Base-by-base conservation (phyloP, 2,329 filamentous ascomycete genomes). In the Elsinoe necatrix region DNA sequence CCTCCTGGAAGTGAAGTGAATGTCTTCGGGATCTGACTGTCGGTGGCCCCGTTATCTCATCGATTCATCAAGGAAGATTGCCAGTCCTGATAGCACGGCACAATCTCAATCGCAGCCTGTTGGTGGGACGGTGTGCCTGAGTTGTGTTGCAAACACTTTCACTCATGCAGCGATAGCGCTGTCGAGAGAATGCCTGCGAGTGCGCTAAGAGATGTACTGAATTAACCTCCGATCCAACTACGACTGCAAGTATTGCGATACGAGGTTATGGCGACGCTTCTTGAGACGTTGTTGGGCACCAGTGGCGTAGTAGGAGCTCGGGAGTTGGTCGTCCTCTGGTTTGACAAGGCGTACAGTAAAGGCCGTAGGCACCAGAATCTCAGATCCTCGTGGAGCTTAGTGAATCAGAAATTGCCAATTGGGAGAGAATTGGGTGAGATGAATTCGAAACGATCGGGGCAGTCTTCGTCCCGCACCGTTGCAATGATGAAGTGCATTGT, bases 401-500 rank as follows among this genome's bases (percentile, higher is more conserved):
- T 18, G 18, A 29, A 16, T 16, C 34, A 34, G 11, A n/a, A 39
- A 21, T 11, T 35, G 48, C 21, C 48, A 39, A 34, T 39, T 52
- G 48, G 31, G 31, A 23, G 48, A 52, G 20, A 18, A 34, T 4
- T 35, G 29, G 31, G 34, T 39, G 45, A 50, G 45, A 50, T 25
- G 45, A 34, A 16, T 52, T 27, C 29, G 48, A 35, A 52, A 52
- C 48, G 29, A 52, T 52, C n/a, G 20, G 8, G 20, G 29, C 18
- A 25, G 48, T 52, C 31, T 37, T 37, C 31, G 14, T 37, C 31
- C 29, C 20, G 20, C 41, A 25, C 48, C 48, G 48, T 52, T 52
- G 48, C 48, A 34, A n/a, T 39, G 25, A 34, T 34, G 48, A 45
- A 45, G 41, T 45, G 20, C 20, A 45, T 25, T 45, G 48, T 52